A percentile compares a stretch with the other conserved stretches of the same genome.
Evolutionary conservation across 768 basidiomycete genomes (phyloP).

Genomic region (Tylopilus cervinicoccineus): DNA sequence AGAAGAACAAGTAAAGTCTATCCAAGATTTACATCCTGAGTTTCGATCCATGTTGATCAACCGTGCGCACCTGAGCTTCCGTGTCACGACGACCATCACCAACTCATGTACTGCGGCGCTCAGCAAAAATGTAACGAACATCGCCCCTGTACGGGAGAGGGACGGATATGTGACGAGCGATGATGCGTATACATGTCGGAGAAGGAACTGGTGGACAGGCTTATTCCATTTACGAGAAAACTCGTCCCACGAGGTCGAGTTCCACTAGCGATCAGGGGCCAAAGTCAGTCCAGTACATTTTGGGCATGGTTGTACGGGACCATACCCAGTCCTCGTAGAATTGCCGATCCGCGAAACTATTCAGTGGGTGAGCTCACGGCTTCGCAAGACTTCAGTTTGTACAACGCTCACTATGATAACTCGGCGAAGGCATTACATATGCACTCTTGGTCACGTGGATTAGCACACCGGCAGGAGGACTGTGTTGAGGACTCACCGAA

Average conservation of each 20-base stretch:
- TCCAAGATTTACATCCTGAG: not conserved
- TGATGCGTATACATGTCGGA: slow-evolving; percentile 93
- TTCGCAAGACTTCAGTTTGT: not conserved
- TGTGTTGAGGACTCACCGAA: slow-evolving; percentile 49
- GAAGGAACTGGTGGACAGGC: slow-evolving; percentile 89
- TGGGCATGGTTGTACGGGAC: not conserved
- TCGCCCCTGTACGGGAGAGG: slow-evolving; percentile 74
- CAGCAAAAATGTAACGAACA: slow-evolving; percentile 89
- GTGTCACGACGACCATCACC: slow-evolving; percentile 93
- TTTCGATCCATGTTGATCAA: not conserved
- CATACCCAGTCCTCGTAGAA: slow-evolving; percentile 96
- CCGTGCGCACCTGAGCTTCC: slow-evolving; percentile 77
- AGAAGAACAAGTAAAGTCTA: slow-evolving; percentile 81
- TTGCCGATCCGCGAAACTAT: slow-evolving; percentile 91
- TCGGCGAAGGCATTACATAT: slow-evolving; percentile 97
- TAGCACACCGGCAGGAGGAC: not conserved
- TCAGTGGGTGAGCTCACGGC: slow-evolving; percentile 1
- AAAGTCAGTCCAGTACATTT: not conserved
- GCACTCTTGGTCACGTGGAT: slow-evolving; percentile 55
- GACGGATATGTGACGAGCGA: slow-evolving; percentile 68
- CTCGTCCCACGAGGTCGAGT: slow-evolving; percentile 95
- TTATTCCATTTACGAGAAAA: slow-evolving; percentile 99
- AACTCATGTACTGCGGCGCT: slow-evolving; percentile 91
- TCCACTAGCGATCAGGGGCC: slow-evolving; percentile 59
- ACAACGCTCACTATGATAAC: slow-evolving; percentile 67